Conservation (phyloP, 768 basidiomycete species). For the Piloderma croceum region DNA sequence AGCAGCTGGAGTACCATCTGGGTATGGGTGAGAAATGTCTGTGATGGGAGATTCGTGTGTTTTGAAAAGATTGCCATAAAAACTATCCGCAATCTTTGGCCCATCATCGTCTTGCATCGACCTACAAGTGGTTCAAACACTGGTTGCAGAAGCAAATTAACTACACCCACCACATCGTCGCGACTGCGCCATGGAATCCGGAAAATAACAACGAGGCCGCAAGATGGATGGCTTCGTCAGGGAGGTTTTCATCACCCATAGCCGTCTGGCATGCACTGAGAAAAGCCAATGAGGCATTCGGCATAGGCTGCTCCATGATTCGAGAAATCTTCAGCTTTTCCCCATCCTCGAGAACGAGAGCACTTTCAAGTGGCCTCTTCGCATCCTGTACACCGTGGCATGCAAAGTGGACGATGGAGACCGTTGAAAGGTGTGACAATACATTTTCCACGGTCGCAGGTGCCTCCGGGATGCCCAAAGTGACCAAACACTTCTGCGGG, state of each 20-base stretch:
- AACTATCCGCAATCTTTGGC: conserved; percentile 6
- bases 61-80: conserved; percentile 8
- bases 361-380: conserved; percentile 14
- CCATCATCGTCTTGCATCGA: conserved; percentile 5
- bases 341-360: conserved; percentile 13
- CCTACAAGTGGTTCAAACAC: too few relatives aligned
- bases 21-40: too few relatives aligned
- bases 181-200: conserved; percentile 18
- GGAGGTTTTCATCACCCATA: too few relatives aligned
- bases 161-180: conserved; percentile 12
- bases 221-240: conserved; percentile 23
- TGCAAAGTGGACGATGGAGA: conserved; percentile 15
- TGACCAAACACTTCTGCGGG: conserved; percentile 8
- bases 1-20: conserved; percentile 4
- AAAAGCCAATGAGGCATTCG: too few relatives aligned
- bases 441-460: conserved; percentile 18
- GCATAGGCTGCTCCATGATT: conserved; percentile 15
- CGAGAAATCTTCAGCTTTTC: conserved; percentile 6
- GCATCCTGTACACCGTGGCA: conserved; percentile 17
- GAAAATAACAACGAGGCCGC: conserved; percentile 19
- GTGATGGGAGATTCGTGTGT: neutral
- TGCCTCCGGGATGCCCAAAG: conserved; percentile 5
- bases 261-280: conserved; percentile 31
- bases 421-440: conserved; percentile 12
- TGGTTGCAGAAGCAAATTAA: too few relatives aligned